Evolutionary conservation across 2,329 filamentous ascomycete species (phyloP).

Genomic region (Coleophoma crateriformis): DNA sequence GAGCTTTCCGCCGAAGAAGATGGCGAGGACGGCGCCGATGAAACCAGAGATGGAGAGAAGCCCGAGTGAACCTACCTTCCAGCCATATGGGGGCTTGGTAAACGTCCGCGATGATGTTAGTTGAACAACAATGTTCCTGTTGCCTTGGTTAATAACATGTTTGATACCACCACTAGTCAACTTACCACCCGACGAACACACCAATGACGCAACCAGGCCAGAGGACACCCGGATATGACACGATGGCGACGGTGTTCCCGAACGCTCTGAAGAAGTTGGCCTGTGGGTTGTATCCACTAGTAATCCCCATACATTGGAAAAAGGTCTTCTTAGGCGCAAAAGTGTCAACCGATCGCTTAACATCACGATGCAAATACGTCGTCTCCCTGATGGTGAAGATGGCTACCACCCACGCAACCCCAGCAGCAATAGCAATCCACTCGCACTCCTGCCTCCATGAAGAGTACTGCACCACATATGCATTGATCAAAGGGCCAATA

Average conservation of each 20-base stretch:
- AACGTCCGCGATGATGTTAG: slow-evolving; percentile 7
- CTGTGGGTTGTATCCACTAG: slow-evolving; percentile 4
- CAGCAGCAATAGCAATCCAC: slow-evolving; percentile 21
- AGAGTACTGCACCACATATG: slow-evolving; percentile 20
- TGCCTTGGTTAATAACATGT: no score
- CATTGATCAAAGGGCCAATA: slow-evolving; percentile 30
- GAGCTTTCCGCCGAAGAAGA: slow-evolving; percentile 19
- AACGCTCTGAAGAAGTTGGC: slow-evolving; percentile 4
- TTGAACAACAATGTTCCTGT: slow-evolving; percentile 11
- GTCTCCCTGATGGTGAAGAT: slow-evolving; percentile 23
- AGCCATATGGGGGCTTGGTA: slow-evolving; percentile 6
- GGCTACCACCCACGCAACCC: slow-evolving; percentile 17
- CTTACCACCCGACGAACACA: slow-evolving; percentile 9
- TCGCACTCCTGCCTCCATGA: slow-evolving; percentile 23
- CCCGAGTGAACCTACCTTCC: slow-evolving; percentile 5
- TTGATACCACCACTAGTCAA: not conserved
- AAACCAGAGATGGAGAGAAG: slow-evolving; percentile 8
- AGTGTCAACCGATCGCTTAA: not conserved
- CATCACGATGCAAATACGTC: slow-evolving; percentile 3
- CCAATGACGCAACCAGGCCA: slow-evolving; percentile 5
- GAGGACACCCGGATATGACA: slow-evolving; percentile 8
- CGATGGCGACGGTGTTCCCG: slow-evolving; percentile 1
- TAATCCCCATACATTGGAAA: slow-evolving; percentile 1
- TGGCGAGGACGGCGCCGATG: slow-evolving; percentile 7
- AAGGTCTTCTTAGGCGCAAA: slow-evolving; percentile 5